Base-by-base conservation (phyloP, 164 flowering plant genomes). In the Chloranthus sessilifolius region DNA sequence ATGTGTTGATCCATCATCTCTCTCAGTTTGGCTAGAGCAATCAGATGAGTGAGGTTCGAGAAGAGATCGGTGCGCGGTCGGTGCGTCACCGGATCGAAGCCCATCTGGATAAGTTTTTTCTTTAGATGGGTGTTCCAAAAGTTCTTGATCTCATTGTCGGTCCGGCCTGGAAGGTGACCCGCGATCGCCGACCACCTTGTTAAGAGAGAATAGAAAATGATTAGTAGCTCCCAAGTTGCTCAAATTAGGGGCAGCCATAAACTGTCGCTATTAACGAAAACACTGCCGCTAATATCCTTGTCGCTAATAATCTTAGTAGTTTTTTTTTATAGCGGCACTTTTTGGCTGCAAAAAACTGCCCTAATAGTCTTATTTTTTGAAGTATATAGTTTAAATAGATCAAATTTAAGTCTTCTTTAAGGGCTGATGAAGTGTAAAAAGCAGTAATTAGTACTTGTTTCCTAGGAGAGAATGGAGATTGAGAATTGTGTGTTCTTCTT, bases 171-270 rank as follows among this genome's bases (percentile, higher is more conserved):
- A 3, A 85, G 73, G 52, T 77, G 88, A 7, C 76, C 69, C 22
- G 95, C 95, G 19, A 85, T 85, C 15, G 90, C 79, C 0, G 95
- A 85, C 95, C 95, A 85, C 55, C 95, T 85, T 14, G 42, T 33
- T 12, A 47, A 8, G 17, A 22, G 4, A n/a, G 39, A 25, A 9
- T n/a, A n/a, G n/a, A n/a, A n/a, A n/a, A n/a, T n/a, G n/a, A n/a
- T n/a, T n/a, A n/a, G n/a, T n/a, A n/a, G n/a, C n/a, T n/a, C n/a
- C n/a, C n/a, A n/a, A n/a, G n/a, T n/a, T n/a, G n/a, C n/a, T n/a
- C n/a, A n/a, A n/a, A n/a, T n/a, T n/a, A n/a, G n/a, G n/a, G n/a
- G n/a, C n/a, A n/a, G n/a, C n/a, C n/a, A n/a, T n/a, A n/a, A n/a
- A n/a, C n/a, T n/a, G n/a, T n/a, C n/a, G n/a, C n/a, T n/a, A n/a